Evolutionary conservation across 2,329 filamentous ascomycete genomes (phyloP).

Genomic region (Diaporthe amygdali): DNA sequence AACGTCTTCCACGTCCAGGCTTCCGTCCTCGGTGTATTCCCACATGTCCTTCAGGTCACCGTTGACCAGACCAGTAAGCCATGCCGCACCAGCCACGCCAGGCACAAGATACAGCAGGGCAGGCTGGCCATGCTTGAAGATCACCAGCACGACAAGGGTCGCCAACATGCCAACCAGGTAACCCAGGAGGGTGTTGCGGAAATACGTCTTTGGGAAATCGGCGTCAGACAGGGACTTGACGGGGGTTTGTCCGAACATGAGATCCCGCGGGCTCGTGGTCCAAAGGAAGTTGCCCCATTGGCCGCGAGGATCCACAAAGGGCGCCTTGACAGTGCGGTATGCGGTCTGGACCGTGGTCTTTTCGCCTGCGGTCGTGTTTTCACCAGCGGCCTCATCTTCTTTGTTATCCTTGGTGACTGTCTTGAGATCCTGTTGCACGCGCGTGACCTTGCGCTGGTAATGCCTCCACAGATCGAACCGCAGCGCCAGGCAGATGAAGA

Average conservation of each 20-base stretch:
- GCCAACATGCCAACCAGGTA: conserved; percentile 79
- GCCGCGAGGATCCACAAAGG: conserved; percentile 66
- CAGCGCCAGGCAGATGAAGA: conserved; percentile 85
- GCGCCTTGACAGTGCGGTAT: conserved; percentile 54
- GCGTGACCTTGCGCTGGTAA: conserved; percentile 72
- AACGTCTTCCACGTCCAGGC: conserved; percentile 58
- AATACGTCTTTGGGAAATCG: conserved; percentile 83
- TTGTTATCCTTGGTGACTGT: conserved; percentile 30
- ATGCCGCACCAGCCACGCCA: conserved; percentile 76
- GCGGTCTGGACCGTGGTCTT: conserved; percentile 44
- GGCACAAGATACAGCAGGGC: conserved; percentile 93
- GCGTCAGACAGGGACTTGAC: conserved; percentile 45
- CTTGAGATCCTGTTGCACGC: conserved; percentile 43
- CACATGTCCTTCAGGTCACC: conserved; percentile 81
- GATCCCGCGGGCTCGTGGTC: conserved; percentile 51
- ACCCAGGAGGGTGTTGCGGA: conserved; percentile 75
- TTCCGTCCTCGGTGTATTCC: conserved; percentile 78
- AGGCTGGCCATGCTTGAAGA: conserved; percentile 84
- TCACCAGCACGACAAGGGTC: conserved; percentile 77
- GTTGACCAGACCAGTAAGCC: conserved; percentile 72
- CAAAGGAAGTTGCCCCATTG: conserved; percentile 87
- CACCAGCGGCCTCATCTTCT: conserved; percentile 25
- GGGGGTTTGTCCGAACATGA: conserved; percentile 32
- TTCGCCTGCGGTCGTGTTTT: conserved; percentile 38
- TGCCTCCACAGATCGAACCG: conserved; percentile 90